Evolutionary conservation across 139 green algal species (phyloP).

Genomic region (Pleodorina starrii): DNA sequence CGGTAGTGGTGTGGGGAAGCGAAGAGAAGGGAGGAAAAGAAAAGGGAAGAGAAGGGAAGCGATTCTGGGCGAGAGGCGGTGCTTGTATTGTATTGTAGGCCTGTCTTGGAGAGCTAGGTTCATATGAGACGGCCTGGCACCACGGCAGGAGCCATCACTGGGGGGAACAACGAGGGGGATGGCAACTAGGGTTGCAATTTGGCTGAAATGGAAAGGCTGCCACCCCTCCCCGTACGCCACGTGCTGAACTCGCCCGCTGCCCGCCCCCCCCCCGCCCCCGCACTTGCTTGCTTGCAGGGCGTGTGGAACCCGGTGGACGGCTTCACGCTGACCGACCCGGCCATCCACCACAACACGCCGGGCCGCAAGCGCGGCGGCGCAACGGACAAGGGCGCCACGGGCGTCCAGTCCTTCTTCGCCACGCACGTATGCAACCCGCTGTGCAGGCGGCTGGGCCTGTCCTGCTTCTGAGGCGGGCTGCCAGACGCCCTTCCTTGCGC

Average conservation of each 20-base stretch:
- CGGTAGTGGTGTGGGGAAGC: background rate
- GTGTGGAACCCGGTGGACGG: conserved; percentile 54
- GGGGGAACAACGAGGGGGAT: too few relatives aligned
- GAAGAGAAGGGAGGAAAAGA: background rate
- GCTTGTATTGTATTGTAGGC: background rate
- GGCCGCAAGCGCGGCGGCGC: conserved; percentile 36
- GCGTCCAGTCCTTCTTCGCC: conserved; percentile 52
- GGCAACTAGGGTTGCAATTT: too few relatives aligned
- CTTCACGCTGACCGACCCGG: conserved; percentile 64
- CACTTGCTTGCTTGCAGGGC: conserved; percentile 19
- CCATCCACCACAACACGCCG: conserved; percentile 60
- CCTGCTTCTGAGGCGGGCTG: too few relatives aligned
- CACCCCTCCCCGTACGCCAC: background rate
- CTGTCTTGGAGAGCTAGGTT: background rate
- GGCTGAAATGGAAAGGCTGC: too few relatives aligned
- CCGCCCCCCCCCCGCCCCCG: too few relatives aligned
- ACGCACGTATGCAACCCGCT: conserved; percentile 58
- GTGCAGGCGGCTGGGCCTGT: conserved; percentile 47
- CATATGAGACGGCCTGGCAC: background rate
- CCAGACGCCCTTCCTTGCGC: too few relatives aligned
- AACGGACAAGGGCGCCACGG: conserved; percentile 53
- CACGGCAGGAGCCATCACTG: background rate
- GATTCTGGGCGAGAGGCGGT: too few relatives aligned
- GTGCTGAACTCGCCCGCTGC: background rate
- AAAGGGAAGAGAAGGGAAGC: background rate